These are phyloP conservation scores for Neofusicoccum laricinum DNA, from an alignment of 2,329 filamentous ascomycete genomes.

Conservation along the genomic window DNA sequence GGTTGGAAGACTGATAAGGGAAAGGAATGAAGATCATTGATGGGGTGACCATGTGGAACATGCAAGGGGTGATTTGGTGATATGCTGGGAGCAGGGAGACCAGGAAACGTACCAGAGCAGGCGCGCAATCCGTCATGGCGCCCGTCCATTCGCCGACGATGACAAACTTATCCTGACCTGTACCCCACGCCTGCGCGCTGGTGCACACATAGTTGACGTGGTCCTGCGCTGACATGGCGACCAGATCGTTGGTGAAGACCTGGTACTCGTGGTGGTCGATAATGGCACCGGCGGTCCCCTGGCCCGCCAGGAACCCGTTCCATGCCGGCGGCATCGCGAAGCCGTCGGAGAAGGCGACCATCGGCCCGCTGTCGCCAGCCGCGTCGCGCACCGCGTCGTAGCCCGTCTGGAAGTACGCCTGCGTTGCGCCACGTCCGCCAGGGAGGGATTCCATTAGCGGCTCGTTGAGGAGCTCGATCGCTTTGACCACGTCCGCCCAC, in stretches of 20 bases:
- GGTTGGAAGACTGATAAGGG: background rate
- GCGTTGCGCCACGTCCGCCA: constrained; percentile 45
- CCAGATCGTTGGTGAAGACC: constrained; percentile 54
- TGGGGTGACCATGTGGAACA: no score
- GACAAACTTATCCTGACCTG: constrained; percentile 59
- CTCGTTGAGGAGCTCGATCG: constrained; percentile 58
- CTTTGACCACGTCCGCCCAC: constrained; percentile 59
- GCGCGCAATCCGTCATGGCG: constrained; percentile 62
- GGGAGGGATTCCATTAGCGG: constrained; percentile 44
- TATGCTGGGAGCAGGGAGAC: no score
- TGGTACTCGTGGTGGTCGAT: constrained; percentile 70
- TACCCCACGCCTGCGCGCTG: constrained; percentile 46
- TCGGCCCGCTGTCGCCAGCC: constrained; percentile 36
- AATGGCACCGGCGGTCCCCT: constrained; percentile 53
- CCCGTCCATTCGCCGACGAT: constrained; percentile 68
- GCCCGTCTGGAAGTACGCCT: constrained; percentile 56
- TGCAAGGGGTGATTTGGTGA: background rate
- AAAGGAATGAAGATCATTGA: no score
- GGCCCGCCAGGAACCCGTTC: constrained; percentile 60
- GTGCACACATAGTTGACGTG: constrained; percentile 58
- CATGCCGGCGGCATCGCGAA: constrained; percentile 54
- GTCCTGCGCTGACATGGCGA: constrained; percentile 49
- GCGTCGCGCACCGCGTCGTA: constrained; percentile 47
- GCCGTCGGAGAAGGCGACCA: constrained; percentile 57
- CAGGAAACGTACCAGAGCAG: constrained; percentile 29